Evolutionary conservation across 2,329 filamentous ascomycete genomes (phyloP).

Genomic region (Penicillium griseofulvum): DNA sequence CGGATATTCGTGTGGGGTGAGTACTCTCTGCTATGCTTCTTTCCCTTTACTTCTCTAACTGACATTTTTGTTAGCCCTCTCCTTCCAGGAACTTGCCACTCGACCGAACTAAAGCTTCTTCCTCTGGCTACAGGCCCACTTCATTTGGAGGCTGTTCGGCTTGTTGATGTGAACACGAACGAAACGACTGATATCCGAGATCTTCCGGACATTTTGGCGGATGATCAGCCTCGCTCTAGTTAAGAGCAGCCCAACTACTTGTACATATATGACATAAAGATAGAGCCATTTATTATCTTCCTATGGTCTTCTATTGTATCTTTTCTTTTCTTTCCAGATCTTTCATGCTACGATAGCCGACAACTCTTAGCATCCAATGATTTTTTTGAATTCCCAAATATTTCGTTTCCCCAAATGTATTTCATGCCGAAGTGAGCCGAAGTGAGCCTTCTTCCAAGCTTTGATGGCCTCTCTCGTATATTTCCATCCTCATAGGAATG

Average conservation of each 20-base stretch:
- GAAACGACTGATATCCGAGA: conserved; percentile 57
- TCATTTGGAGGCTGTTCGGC: conserved; percentile 52
- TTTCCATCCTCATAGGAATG: background rate
- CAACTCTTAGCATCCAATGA: too few species aligned
- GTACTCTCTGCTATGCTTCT: conserved; percentile 21
- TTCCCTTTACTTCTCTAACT: background rate
- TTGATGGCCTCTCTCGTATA: too few species aligned
- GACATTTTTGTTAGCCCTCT: conserved; percentile 45
- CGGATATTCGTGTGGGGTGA: conserved; percentile 58
- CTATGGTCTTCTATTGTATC: background rate
- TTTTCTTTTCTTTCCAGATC: background rate
- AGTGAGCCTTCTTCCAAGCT: too few species aligned
- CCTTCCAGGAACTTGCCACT: conserved; percentile 55
- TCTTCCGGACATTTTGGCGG: conserved; percentile 54
- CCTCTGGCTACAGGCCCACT: conserved; percentile 52
- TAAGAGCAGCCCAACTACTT: background rate
- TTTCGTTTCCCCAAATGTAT: too few species aligned
- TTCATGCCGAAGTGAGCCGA: too few species aligned
- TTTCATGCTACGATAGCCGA: background rate
- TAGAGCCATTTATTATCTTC: background rate
- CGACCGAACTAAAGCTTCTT: conserved; percentile 55
- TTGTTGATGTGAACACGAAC: conserved; percentile 56
- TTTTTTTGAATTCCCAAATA: too few species aligned
- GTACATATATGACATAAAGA: conserved; percentile 7
- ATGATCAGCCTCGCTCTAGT: conserved; percentile 24